Evolutionary conservation across 2,329 filamentous ascomycete species (phyloP), one percentile per base, ranked within the genome.

Genomic region (Dissoconium aciculare): DNA sequence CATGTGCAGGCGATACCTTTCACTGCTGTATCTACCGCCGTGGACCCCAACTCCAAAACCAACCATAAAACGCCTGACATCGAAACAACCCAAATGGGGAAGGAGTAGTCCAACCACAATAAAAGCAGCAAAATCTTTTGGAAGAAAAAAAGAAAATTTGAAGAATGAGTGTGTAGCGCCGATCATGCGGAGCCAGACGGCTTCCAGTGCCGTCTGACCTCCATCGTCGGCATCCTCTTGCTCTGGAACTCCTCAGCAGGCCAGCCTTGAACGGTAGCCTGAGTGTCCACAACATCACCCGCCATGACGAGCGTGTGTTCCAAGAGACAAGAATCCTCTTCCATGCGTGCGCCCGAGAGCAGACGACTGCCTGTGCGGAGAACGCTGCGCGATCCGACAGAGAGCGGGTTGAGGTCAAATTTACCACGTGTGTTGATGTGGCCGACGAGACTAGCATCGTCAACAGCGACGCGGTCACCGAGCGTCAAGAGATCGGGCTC

Each of bases 221-320:
- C 41, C 35, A 49, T 27, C 9, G 39, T 50, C 8, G 48, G 46
- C 39, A 49, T 46, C 28, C 47, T 32, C 12, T 31, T 35, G 15
- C 46, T 51, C 12, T 40, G 44, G 36, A 59, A 63, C 31, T 53
- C 49, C 31, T 60, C 59, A 1, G 59, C 63, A 2, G 67, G 66
- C 66, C 67, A 71, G 1, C 68, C 67, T 45, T 71, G 67, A 51
- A 66, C 62, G 2, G 64, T 65, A 32, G 46, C 51, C 0, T 57
- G 59, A 32, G 59, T 57, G 28, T 65, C 65, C 0, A 70, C 66
- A 24, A 66, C 53, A 44, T 72, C 67, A 4, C 67, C 68, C 2
- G 62, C 61, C 58, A 72, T 65, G 25, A 72, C 56, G 3, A 71
- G 54, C 0, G 67, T 71, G 39, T 72, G 68, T 50, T 72, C 67